Base-by-base conservation (phyloP, 2,329 filamentous ascomycete genomes). In the Aspergillus sp. region DNA sequence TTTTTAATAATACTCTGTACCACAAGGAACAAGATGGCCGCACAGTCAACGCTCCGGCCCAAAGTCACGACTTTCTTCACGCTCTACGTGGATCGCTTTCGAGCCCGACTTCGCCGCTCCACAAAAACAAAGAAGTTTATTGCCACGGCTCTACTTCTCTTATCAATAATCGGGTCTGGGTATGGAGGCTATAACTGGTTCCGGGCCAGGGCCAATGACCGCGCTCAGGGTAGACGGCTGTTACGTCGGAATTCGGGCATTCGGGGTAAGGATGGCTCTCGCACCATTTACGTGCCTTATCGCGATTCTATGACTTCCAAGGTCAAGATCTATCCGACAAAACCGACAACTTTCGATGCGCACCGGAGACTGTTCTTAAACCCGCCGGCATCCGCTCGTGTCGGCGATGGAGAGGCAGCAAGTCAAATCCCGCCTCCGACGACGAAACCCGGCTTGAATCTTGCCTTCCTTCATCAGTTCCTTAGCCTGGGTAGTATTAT, bases 381-480 rank as follows among this genome's bases (percentile, higher is more conserved):
- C 60, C 90, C 91, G 1, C 90, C 90, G 4, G 79, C 89, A 51
- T 86, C 90, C 15, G 86, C 89, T 10, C 86, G 89, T 1, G 77
- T 93, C 43, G 77, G 79, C 35, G 84, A 90, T 65, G 83, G 84
- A 12, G 78, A 79, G 17, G 62, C 68, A 4, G 60, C 65, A 41
- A 76, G 73, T 32, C 79, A 81, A 39, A 88, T 94, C 5, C 93
- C 93, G 13, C 88, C 90, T 2, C 81, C 88, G 7, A 88, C 95
- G 65, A 91, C 90, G 3, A 97, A 95, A 67, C 90, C 93, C 0
- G 93, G 93, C 0, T 74, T 98, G 35, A 98, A 98, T 64, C 77
- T 98, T 49, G 93, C 93, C 9, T 98, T 98, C 61, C 70, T 98
- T 46, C 93, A 98, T 66, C 93, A 98, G 69, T 97, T 98, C 60